Evolutionary conservation across 2,329 filamentous ascomycete species (phyloP), one percentile per base, ranked within the genome.

Genomic region (Penicillium fuscoglaucum): DNA sequence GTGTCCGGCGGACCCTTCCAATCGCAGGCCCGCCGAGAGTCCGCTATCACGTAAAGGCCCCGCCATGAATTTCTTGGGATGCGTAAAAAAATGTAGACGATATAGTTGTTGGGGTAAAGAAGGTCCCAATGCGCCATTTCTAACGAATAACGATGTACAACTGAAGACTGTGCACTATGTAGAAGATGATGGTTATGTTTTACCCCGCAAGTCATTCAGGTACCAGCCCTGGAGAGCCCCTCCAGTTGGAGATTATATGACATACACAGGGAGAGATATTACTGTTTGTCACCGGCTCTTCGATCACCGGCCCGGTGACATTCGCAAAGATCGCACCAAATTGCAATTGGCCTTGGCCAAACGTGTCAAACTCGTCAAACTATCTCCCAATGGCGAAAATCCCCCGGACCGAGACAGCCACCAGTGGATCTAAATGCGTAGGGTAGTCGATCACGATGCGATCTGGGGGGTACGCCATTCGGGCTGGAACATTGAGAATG

Each of bases 191-290:
- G 8, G 3, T 12, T 21, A 49, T 62, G n/a, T 45, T 56, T 56
- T 56, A 67, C 64, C 66, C 64, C 66, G 66, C 64, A 66, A 62
- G 43, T 53, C 50, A 56, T 67, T 59, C 64, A 68, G 66, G 66
- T 67, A 68, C 66, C 62, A 55, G 40, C 51, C 40, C 21, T 37
- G 13, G 49, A 24, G 26, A 57, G 54, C 57, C 55, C 53, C 59
- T 66, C 58, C 52, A 37, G 59, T 60, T 63, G 57, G 57, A 55
- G 60, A 48, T 44, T 44, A 41, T 39, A 35, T 35, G 10, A 43
- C 40, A 24, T 43, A 26, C 12, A 41, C 39, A 10, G 39, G 6
- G n/a, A 5, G 17, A 39, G 41, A 44, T 43, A 29, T 24, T 43
- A 24, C 17, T 12, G 26, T 43, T 29, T 39, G 19, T 21, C 13